phyloP scores from a whole-genome alignment of 108 stramenopile genomes.

The Cylindrotheca closterium region DNA sequence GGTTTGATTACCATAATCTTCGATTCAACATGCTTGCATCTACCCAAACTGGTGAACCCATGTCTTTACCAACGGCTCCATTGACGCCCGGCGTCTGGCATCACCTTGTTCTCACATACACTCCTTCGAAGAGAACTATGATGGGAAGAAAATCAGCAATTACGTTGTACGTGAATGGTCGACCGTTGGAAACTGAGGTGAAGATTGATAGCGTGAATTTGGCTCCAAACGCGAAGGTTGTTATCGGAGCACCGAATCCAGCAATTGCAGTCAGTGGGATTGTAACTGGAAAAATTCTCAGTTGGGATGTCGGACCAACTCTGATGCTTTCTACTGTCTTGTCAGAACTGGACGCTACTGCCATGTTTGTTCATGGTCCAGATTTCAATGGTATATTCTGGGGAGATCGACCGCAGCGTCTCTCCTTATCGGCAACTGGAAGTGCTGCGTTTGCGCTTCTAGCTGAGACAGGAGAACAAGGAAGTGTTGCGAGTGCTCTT shows the following conservation, averaged over 20 bases:
- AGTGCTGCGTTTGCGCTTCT: conserved; percentile 77
- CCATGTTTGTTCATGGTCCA: conserved; percentile 78
- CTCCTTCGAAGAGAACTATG: conserved; percentile 77
- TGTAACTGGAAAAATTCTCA: conserved; percentile 65
- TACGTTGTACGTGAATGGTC: conserved; percentile 74
- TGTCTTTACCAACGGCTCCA: conserved; percentile 77
- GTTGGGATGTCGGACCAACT: conserved; percentile 81
- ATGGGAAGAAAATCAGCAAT: conserved; percentile 72
- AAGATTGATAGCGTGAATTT: conserved; percentile 78
- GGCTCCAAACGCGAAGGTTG: conserved; percentile 69
- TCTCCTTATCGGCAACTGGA: conserved; percentile 80
- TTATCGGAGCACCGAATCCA: conserved; percentile 82
- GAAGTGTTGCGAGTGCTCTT: conserved; percentile 79
- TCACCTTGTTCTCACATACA: conserved; percentile 81
- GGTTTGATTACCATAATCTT: conserved; percentile 74
- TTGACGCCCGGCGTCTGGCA: conserved; percentile 81
- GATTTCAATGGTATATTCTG: conserved; percentile 84
- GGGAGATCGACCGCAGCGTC: conserved; percentile 87
- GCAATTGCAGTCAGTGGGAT: conserved; percentile 72
- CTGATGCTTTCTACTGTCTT: conserved; percentile 70
- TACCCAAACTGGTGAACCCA: conserved; percentile 59
- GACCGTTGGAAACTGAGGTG: conserved; percentile 74
- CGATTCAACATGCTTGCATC: conserved; percentile 76
- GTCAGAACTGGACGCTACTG: conserved; percentile 72
- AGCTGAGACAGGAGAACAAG: conserved; percentile 79